A percentile compares a stretch with the other conserved stretches of the same genome.
Conservation (phyloP, 257 asterid genomes). For the Rauvolfia tetraphylla region DNA sequence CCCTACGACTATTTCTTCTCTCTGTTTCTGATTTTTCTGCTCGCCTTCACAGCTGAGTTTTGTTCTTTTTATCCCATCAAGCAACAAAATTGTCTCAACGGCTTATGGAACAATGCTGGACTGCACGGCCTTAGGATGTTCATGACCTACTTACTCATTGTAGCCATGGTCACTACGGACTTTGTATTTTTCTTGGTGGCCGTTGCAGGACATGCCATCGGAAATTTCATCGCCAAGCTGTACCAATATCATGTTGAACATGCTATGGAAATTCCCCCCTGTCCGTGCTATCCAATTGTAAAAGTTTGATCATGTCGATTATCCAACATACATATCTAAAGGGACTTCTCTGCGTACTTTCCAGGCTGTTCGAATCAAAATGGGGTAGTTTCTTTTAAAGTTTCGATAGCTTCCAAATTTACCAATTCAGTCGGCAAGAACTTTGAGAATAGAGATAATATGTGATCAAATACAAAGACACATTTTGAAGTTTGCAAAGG, state of each 20-base stretch:
- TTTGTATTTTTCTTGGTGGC: constrained; percentile 26
- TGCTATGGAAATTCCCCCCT: neutral
- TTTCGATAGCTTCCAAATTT: no score
- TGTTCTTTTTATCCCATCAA: constrained; percentile 17
- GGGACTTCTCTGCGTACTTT: no score
- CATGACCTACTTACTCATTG: constrained; percentile 23
- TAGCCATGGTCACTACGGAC: constrained; percentile 22
- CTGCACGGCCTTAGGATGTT: constrained; percentile 26
- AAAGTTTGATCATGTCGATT: constrained; percentile 7
- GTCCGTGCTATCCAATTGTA: neutral
- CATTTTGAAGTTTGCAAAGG: no score
- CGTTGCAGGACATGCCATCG: constrained; percentile 54
- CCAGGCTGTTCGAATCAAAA: neutral
- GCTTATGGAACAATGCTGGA: constrained; percentile 11
- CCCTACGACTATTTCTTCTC: constrained; percentile 16
- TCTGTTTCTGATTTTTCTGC: constrained; percentile 17
- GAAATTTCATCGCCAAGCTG: constrained; percentile 37
- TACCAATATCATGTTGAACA: constrained; percentile 14
- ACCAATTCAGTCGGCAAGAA: no score
- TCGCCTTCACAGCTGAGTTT: constrained; percentile 26
- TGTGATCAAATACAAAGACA: no score
- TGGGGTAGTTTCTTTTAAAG: no score
- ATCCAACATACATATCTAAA: no score
- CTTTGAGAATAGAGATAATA: no score
- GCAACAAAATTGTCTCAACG: constrained; percentile 2